phyloP scores from a whole-genome alignment of 2,329 filamentous ascomycete genomes.

The Fonsecaea pugnacius region DNA sequence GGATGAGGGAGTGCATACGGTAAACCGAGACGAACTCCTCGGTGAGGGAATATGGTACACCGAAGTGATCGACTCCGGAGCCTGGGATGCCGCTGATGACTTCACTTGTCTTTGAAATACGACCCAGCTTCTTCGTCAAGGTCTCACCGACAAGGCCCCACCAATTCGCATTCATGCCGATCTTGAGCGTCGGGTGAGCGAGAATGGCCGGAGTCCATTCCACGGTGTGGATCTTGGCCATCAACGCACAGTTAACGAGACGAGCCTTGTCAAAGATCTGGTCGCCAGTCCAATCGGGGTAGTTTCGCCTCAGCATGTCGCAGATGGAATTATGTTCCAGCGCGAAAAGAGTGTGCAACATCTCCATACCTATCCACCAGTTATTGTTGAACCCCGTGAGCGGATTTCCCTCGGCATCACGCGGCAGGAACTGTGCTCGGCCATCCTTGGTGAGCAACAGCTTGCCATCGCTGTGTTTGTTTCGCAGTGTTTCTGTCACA shows the following conservation, averaged over 20 bases:
- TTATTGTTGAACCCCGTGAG: conserved; percentile 52
- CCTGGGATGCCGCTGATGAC: conserved; percentile 49
- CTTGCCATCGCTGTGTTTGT: conserved; percentile 46
- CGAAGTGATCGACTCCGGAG: conserved; percentile 45
- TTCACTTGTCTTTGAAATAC: conserved; percentile 48
- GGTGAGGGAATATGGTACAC: conserved; percentile 49
- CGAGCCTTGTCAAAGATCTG: conserved; percentile 53
- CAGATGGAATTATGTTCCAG: conserved; percentile 55
- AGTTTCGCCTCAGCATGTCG: conserved; percentile 43
- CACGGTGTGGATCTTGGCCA: conserved; percentile 57
- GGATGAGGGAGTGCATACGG: conserved; percentile 50
- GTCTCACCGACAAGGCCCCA: conserved; percentile 52
- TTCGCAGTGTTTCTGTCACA: conserved; percentile 45
- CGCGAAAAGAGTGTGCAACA: conserved; percentile 54
- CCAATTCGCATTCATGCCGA: conserved; percentile 55
- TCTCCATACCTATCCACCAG: conserved; percentile 55
- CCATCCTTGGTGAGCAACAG: conserved; percentile 44
- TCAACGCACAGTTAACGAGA: conserved; percentile 53
- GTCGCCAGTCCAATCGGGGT: conserved; percentile 48
- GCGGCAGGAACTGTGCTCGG: conserved; percentile 44
- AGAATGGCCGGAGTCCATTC: conserved; percentile 57
- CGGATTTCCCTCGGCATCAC: conserved; percentile 44
- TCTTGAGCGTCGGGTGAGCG: conserved; percentile 49
- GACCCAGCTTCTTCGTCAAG: conserved; percentile 49
- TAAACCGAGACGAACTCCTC: conserved; percentile 55